Base-by-base conservation (phyloP, 1,139 yeast genomes). In the Hyphopichia pseudoburtonii region DNA sequence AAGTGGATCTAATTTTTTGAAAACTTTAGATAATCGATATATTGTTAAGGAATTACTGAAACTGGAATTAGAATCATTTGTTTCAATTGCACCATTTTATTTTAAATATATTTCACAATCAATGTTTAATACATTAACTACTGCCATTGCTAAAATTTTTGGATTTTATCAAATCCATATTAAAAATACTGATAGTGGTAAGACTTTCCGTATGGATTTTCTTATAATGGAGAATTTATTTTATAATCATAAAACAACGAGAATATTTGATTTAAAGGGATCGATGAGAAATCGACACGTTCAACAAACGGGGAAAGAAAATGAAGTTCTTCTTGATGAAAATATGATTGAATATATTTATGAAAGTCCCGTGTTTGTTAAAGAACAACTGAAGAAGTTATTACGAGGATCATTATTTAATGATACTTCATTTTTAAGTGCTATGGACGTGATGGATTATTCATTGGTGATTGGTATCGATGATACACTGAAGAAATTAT, bases 381-480 rank as follows among this genome's bases (percentile, higher is more conserved):
- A 92, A 39, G 97, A 92, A 51, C 94, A 89, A 51, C 94, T 90
- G 59, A 92, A 94, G 56, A 82, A 85, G 50, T 62, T 89, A 32
- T 61, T 94, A 38, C 66, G 96, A 31, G 92, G 97, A 0, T 89
- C 97, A 0, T 64, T 94, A 28, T 92, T 95, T 81, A 94, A 94
- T 55, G 99, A 94, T 52, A 92, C 98, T 0, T 68, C 94, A 25
- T 94, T 92, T 57, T 67, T 94, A 37, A 92, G 96, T 11, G 95
- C 95, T 48, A 89, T 92, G 96, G 95, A 94, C 54, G 97, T 94
- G 10, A 94, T 94, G 99, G 99, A 94, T 61, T 94, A 94, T 54
- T 90, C 97, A 1, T 69, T 94, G 47, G 96, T 94, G 12, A 84
- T 94, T 44, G 98, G 97, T 0, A 86, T 94, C 34, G 79, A 80